Percentiles rank a stretch among this genome's conserved stretches.
phyloP scores from a whole-genome alignment of 2,329 filamentous ascomycete genomes.

The Chalaropsis ovoidea region DNA sequence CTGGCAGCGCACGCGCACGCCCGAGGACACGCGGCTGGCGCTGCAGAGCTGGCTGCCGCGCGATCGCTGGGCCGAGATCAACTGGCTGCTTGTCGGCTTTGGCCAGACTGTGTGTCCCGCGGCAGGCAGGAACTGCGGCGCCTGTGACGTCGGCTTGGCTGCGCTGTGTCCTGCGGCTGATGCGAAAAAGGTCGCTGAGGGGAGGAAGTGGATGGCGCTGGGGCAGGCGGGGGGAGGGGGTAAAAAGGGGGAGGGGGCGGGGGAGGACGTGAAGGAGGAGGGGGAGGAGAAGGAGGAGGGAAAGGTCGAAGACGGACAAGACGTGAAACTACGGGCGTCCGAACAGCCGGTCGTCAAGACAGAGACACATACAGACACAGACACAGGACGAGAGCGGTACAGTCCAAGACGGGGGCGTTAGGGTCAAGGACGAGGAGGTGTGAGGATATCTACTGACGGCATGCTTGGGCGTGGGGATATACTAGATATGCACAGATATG shows the following conservation, averaged over 20 bases:
- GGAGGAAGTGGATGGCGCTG: slow-evolving; percentile 41
- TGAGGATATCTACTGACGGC: too few relatives aligned
- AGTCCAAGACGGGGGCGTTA: not conserved
- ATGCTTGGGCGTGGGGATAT: too few relatives aligned
- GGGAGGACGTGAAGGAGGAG: slow-evolving; percentile 28
- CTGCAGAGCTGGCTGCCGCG: slow-evolving; percentile 74
- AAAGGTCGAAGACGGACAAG: slow-evolving; percentile 29
- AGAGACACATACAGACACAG: not conserved
- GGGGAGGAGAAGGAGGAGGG: slow-evolving; percentile 29
- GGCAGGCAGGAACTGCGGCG: slow-evolving; percentile 68
- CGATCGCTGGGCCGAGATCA: slow-evolving; percentile 87
- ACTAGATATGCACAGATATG: too few relatives aligned
- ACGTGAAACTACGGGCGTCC: slow-evolving; percentile 35
- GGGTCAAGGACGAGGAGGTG: slow-evolving; percentile 21
- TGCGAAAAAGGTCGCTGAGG: slow-evolving; percentile 50
- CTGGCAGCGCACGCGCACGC: slow-evolving; percentile 71
- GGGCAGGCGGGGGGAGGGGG: slow-evolving; percentile 27
- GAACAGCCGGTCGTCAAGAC: slow-evolving; percentile 32
- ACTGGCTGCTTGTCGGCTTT: slow-evolving; percentile 75
- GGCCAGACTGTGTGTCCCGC: slow-evolving; percentile 72
- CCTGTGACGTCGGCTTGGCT: slow-evolving; percentile 67
- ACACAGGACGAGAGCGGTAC: slow-evolving; percentile 6
- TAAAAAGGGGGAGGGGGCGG: slow-evolving; percentile 29
- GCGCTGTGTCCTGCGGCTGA: slow-evolving; percentile 69
- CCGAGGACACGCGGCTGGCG: slow-evolving; percentile 68